phyloP scores from a whole-genome alignment of 2,329 filamentous ascomycete genomes.

The Samsoniella hepiali region DNA sequence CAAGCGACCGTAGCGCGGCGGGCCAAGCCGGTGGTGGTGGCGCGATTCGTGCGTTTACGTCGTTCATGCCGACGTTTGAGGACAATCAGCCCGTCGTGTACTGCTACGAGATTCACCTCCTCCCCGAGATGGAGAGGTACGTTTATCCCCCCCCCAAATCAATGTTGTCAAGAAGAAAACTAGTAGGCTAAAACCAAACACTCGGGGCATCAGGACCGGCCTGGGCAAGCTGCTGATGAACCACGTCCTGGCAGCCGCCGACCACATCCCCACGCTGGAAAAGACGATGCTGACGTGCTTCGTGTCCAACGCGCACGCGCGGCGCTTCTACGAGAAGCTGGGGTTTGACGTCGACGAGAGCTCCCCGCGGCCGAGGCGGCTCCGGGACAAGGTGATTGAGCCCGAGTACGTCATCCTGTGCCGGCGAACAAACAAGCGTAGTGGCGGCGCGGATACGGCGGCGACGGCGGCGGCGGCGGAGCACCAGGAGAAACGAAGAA shows the following conservation, averaged over 20 bases:
- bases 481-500: background rate
- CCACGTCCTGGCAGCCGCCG: conserved; percentile 51
- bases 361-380: conserved; percentile 50
- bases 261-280: conserved; percentile 49
- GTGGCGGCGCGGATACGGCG: background rate
- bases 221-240: conserved; percentile 60
- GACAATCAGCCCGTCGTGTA: conserved; percentile 65
- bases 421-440: background rate
- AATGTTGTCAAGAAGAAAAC: background rate
- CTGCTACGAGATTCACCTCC: conserved; percentile 75
- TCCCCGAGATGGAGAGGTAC: conserved; percentile 52
- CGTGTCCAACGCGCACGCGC: conserved; percentile 54
- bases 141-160: conserved; percentile 21
- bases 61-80: conserved; percentile 71
- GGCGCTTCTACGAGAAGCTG: conserved; percentile 58
- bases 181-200: background rate
- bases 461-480: background rate
- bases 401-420: conserved; percentile 62
- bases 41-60: conserved; percentile 53
- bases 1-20: conserved; percentile 25
- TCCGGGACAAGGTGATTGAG: conserved; percentile 51
- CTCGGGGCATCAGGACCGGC: conserved; percentile 48
- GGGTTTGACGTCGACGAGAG: conserved; percentile 56
- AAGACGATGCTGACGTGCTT: conserved; percentile 78
- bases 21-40: conserved; percentile 18